Evolutionary conservation across 768 basidiomycete species (phyloP), one percentile per base, ranked within the genome.

Genomic region (Agaricus blazei): DNA sequence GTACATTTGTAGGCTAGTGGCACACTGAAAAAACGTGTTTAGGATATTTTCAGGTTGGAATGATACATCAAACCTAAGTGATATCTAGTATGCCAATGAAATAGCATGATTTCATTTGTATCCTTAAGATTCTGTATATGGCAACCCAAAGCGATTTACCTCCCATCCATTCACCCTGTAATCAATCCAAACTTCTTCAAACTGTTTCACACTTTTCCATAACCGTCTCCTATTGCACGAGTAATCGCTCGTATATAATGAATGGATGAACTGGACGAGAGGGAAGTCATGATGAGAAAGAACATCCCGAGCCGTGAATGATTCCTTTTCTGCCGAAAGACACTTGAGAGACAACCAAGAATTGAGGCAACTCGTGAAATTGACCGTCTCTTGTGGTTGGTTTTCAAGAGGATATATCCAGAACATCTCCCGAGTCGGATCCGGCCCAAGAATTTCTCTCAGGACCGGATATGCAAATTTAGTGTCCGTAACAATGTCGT

Each of bases 131-230:
- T 28, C 40, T 19, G 52, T 44, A 26, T 54, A 54, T 7, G 44
- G 44, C 27, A 38, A 31, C 29, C 52, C 52, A 54, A 54, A 54
- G 1, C 47, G 53, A 48, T 54, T 48, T 4, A 54, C 47, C 15
- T 41, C 34, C 53, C 53, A 54, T 11, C 47, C 53, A 26, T 54
- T 54, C 12, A 14, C 12, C 6, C 53, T 34, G 48, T 48, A 54
- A 47, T 48, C 53, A 9, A 31, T 37, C 47, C 53, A 54, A 5
- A 54, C 53, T 7, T 31, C 54, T 29, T 42, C 38, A 28, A 55
- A 29, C 24, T 28, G 12, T 27, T 55, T 48, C 24, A 36, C 19
- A 43, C 31, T 49, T 6, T 48, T 55, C 54, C 54, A 55, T 4
- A 48, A 34, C 23, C 54, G n/a, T 14, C 28, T 38, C 3, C 46